These are phyloP conservation scores for Mycosphaerella sp. DNA, from an alignment of 2,329 filamentous ascomycete genomes.

Conservation along the genomic window DNA sequence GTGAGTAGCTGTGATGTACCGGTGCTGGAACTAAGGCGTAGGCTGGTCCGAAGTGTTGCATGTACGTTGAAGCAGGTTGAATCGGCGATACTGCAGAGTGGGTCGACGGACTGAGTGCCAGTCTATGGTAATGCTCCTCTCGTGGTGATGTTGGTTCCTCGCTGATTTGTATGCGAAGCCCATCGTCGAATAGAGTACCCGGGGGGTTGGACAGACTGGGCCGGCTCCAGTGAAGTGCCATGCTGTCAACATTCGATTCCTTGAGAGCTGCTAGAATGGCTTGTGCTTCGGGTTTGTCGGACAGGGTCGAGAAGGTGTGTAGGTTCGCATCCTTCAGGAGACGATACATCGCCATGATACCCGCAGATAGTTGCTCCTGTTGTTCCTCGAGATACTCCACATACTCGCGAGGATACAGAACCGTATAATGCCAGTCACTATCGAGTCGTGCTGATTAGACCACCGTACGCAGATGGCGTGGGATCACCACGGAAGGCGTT, in stretches of 20 bases:
- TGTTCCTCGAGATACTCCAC: constrained; percentile 22
- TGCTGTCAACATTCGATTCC: constrained; percentile 10
- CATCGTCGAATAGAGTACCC: not conserved
- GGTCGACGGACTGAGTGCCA: constrained; percentile 4
- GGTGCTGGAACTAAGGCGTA: not conserved
- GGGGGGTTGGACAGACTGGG: not conserved
- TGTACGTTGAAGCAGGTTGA: constrained; percentile 6
- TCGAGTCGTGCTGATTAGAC: not conserved
- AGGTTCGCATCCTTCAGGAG: constrained; percentile 21
- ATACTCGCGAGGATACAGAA: constrained; percentile 21
- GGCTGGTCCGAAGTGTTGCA: constrained; percentile 4
- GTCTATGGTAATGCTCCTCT: not conserved
- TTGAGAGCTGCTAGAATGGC: constrained; percentile 16
- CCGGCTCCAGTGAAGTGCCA: not conserved
- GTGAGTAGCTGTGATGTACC: constrained; percentile 1
- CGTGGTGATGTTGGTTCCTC: constrained; percentile 1
- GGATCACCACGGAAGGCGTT: not conserved
- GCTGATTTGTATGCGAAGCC: constrained; percentile 1
- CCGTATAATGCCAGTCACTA: constrained; percentile 22
- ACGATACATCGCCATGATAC: constrained; percentile 18
- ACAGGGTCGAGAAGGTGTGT: constrained; percentile 16
- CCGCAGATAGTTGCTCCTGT: constrained; percentile 19
- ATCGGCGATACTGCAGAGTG: constrained; percentile 8
- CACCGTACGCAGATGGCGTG: no score
- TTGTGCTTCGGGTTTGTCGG: constrained; percentile 18